Evolutionary conservation across 306 rosid genomes (phyloP), one percentile per base, ranked within the genome.

Genomic region (Sechiopsis laciniata): DNA sequence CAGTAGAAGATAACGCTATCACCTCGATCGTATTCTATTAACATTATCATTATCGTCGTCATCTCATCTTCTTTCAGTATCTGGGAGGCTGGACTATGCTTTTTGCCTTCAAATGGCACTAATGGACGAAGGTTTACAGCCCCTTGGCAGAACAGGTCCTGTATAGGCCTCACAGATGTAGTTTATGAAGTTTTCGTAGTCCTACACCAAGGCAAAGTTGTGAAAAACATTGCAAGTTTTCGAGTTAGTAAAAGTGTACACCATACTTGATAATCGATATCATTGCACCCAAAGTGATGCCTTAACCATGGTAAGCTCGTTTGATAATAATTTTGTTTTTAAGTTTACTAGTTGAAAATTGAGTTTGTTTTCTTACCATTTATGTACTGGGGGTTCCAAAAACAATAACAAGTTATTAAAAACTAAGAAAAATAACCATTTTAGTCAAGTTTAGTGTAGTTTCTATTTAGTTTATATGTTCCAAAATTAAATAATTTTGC

Each of bases 81-180:
- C 91, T 11, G 79, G 51, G 74, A 58, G 73, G 58, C 22, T 66
- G 11, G 52, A 55, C 62, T 78, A 74, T 13, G 76, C 81, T 53
- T 56, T 53, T 74, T 74, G 32, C 24, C 50, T 71, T 52, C 50
- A 53, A 54, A 82, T 73, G 55, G 81, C 55, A 29, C 74, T 76
- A 7, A 83, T 64, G 48, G 77, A 85, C 54, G 75, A 55, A 79
- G 83, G 21, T 57, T 77, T 58, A 82, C 98, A 94, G 58, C 76
- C 79, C 72, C 62, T 35, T 56, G 86, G 87, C 16, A 10, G 14
- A 22, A 70, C 22, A 22, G 72, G 48, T 45, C 92, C 99, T 51
- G 86, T 80, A 72, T 88, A 94, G 62, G 97, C 97, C 60, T 85
- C 81, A 75, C 99, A 94, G 35, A 94, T 55, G 74, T 91, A 87